Evolutionary conservation across 176 grass and related monocot genomes (phyloP).

Genomic region (Phoenix dactylifera): DNA sequence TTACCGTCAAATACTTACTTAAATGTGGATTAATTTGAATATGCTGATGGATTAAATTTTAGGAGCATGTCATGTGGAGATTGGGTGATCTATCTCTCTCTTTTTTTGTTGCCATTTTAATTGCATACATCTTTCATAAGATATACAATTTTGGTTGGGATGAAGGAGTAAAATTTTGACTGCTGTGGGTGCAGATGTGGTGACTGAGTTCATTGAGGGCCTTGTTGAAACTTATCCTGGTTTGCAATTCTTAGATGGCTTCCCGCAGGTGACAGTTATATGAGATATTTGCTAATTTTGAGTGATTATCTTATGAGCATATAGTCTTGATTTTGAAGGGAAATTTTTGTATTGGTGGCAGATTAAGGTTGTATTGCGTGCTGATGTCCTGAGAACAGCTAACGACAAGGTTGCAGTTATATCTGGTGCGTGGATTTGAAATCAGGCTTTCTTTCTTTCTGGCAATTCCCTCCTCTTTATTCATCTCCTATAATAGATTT

Average conservation of each 20-base stretch:
- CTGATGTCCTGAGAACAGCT: constrained; percentile 48
- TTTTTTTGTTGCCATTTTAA: too few relatives aligned
- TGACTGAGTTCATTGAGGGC: constrained; percentile 96
- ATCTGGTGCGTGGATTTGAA: constrained; percentile 42
- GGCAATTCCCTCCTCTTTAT: too few relatives aligned
- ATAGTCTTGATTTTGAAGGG: constrained; percentile 15
- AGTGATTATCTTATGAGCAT: neutral
- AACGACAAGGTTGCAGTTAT: constrained; percentile 93
- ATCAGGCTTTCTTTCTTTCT: constrained; percentile 1
- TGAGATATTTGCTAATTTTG: constrained; percentile 10
- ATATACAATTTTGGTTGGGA: too few relatives aligned
- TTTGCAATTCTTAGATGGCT: constrained; percentile 89
- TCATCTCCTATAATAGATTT: too few relatives aligned
- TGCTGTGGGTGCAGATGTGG: constrained; percentile 47
- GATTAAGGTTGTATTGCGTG: constrained; percentile 97
- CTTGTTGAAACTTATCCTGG: constrained; percentile 96
- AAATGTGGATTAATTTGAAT: too few relatives aligned
- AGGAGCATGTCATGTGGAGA: too few relatives aligned
- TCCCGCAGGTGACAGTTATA: constrained; percentile 56
- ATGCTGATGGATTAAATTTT: too few relatives aligned
- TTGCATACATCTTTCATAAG: too few relatives aligned
- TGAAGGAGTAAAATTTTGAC: too few relatives aligned
- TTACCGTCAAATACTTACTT: too few relatives aligned
- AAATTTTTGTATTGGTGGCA: constrained; percentile 24
- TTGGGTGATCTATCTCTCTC: too few relatives aligned